Percentiles rank a stretch among this genome's conserved stretches.
phyloP scores from a whole-genome alignment of 2,329 filamentous ascomycete genomes.

The Epichloe coenophiala region DNA sequence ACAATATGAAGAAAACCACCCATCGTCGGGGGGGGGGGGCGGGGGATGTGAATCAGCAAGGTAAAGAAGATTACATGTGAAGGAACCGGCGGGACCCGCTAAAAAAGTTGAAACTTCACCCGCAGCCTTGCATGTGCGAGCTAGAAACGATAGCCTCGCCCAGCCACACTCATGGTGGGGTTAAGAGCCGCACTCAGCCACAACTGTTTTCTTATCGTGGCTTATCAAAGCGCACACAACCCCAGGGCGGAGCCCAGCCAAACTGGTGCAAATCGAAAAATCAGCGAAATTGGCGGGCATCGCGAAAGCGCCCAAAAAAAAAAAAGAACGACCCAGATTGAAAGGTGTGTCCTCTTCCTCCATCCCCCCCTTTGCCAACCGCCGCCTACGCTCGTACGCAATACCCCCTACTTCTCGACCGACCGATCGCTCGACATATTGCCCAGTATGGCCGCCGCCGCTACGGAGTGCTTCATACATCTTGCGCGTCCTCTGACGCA shows the following conservation, averaged over 20 bases:
- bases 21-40: too few species aligned
- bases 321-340: neutral
- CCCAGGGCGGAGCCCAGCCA: constrained; percentile 26
- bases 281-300: constrained; percentile 22
- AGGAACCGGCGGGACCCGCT: neutral
- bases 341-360: constrained; percentile 3
- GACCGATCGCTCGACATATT: constrained; percentile 11
- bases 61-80: too few species aligned
- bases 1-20: neutral
- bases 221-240: constrained; percentile 45
- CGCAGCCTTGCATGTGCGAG: constrained; percentile 21
- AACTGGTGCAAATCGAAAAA: constrained; percentile 28
- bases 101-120: constrained; percentile 8
- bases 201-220: constrained; percentile 23
- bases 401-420: neutral
- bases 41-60: neutral
- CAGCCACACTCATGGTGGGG: constrained; percentile 22
- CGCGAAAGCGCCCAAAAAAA: constrained; percentile 11
- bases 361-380: constrained; percentile 10
- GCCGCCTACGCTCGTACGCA: constrained; percentile 7
- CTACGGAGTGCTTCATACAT: constrained; percentile 80
- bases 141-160: constrained; percentile 8
- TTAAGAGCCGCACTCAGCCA: constrained; percentile 10
- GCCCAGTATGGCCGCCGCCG: constrained; percentile 64
- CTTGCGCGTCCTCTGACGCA: constrained; percentile 85